Percentiles rank a stretch among this genome's conserved stretches.
Evolutionary conservation across 306 rosid species (phyloP).

Genomic region (Luffa aegyptiaca): DNA sequence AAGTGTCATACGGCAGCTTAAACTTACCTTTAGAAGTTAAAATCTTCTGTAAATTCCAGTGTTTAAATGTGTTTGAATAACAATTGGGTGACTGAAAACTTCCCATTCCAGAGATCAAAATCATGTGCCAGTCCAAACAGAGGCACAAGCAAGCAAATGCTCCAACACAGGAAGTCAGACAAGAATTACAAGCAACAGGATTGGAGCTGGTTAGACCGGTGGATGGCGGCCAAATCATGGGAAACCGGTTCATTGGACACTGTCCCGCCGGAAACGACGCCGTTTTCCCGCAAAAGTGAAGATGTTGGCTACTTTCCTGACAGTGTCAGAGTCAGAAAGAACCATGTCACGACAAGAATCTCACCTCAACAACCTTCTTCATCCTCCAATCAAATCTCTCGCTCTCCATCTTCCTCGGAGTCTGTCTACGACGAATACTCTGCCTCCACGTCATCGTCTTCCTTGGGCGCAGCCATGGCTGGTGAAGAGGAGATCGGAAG

Average conservation of each 20-base stretch:
- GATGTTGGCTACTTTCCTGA: slow-evolving; percentile 24
- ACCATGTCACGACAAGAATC: slow-evolving; percentile 44
- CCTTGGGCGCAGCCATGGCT: slow-evolving; percentile 19
- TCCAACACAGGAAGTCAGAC: slow-evolving; percentile 28
- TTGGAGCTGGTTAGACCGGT: slow-evolving; percentile 52
- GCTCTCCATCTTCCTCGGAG: slow-evolving; percentile 45
- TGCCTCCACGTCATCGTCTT: slow-evolving; percentile 35
- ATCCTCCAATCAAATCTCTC: slow-evolving; percentile 29
- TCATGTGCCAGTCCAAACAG: slow-evolving; percentile 47
- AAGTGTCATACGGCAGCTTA: too few species aligned
- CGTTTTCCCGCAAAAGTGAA: slow-evolving; percentile 34
- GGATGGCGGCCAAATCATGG: slow-evolving; percentile 80
- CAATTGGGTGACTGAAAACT: background rate
- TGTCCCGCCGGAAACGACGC: slow-evolving; percentile 31
- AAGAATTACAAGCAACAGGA: slow-evolving; percentile 23
- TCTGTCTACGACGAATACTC: slow-evolving; percentile 46
- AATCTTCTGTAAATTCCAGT: too few species aligned
- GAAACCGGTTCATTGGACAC: slow-evolving; percentile 43
- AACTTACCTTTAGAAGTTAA: too few species aligned
- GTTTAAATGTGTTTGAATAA: background rate
- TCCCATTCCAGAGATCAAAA: slow-evolving; percentile 40
- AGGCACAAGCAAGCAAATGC: slow-evolving; percentile 23
- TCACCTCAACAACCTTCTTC: slow-evolving; percentile 28
- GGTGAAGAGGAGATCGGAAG: slow-evolving; percentile 13
- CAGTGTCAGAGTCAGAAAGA: slow-evolving; percentile 35